A percentile compares a stretch with the other conserved stretches of the same genome.
These are phyloP conservation scores for Xylaria cubensis DNA, from an alignment of 495 filamentous ascomycete species.

Conservation along the genomic window DNA sequence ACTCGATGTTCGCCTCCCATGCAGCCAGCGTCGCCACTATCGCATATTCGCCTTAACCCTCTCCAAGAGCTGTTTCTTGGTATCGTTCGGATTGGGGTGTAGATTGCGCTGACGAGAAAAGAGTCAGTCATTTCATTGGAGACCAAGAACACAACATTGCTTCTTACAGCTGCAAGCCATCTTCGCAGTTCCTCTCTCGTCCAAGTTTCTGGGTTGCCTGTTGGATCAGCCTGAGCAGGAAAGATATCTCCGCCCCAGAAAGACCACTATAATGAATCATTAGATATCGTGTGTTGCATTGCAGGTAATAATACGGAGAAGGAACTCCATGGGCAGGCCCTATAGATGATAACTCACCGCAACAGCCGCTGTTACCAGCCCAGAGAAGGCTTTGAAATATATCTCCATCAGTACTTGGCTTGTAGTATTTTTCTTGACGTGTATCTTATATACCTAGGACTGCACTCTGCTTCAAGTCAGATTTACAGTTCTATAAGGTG, in stretches of 20 bases:
- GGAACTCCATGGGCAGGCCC: not conserved
- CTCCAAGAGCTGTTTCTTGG: constrained; percentile 77
- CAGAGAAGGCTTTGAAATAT: constrained; percentile 69
- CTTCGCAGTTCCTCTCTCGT: constrained; percentile 71
- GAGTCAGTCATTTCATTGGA: constrained; percentile 5
- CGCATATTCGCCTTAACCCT: constrained; percentile 81
- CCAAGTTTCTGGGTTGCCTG: constrained; percentile 78
- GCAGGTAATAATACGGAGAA: not conserved
- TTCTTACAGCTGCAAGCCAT: constrained; percentile 78
- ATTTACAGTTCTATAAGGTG: constrained; percentile 1
- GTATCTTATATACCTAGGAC: constrained; percentile 38
- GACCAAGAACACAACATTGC: not conserved
- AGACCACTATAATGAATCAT: constrained; percentile 57
- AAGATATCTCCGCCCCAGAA: constrained; percentile 87
- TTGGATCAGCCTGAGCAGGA: constrained; percentile 73
- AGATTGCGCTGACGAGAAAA: constrained; percentile 69
- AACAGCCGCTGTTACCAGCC: constrained; percentile 82
- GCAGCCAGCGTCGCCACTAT: constrained; percentile 3
- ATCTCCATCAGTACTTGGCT: constrained; percentile 37
- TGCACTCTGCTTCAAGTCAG: constrained; percentile 33
- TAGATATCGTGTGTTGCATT: not conserved
- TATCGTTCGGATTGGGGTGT: constrained; percentile 67
- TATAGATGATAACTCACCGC: constrained; percentile 42
- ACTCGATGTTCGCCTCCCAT: not conserved
- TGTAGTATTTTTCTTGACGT: not conserved